phyloP scores from a whole-genome alignment of 2,329 filamentous ascomycete species.

The Cladosporium phlei region DNA sequence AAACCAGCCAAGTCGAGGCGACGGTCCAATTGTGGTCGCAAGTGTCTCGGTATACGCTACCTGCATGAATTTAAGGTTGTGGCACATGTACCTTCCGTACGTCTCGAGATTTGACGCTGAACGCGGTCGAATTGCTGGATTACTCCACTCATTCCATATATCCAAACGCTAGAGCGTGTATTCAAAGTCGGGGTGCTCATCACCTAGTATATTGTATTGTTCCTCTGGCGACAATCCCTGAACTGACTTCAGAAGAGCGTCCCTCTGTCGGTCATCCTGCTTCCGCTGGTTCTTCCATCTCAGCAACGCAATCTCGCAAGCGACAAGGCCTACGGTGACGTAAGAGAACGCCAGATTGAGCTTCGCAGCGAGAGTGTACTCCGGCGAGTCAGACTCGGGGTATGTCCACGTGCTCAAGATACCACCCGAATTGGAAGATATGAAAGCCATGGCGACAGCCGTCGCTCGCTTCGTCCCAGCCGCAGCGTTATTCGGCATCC shows the following conservation, averaged over 20 bases:
- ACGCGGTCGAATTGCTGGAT: no score
- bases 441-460: slow-evolving; percentile 79
- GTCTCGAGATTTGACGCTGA: no score
- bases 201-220: slow-evolving; percentile 63
- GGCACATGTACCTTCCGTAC: no score
- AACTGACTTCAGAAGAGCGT: slow-evolving; percentile 31
- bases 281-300: slow-evolving; percentile 60
- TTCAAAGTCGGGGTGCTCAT: slow-evolving; percentile 47
- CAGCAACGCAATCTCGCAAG: slow-evolving; percentile 64
- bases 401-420: slow-evolving; percentile 6
- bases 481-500: slow-evolving; percentile 83
- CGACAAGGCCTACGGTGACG: slow-evolving; percentile 64
- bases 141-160: not conserved
- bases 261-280: slow-evolving; percentile 59
- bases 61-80: no score
- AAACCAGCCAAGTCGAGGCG: no score
- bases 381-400: slow-evolving; percentile 1
- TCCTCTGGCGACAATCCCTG: not conserved
- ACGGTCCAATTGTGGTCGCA: no score
- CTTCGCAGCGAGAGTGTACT: slow-evolving; percentile 3
- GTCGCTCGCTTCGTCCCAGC: slow-evolving; percentile 81
- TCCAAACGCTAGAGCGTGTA: slow-evolving; percentile 21
- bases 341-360: slow-evolving; percentile 23
- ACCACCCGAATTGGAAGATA: not conserved
- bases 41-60: no score